Evolutionary conservation across 2,329 filamentous ascomycete species (phyloP).

Genomic region (Chrysosporium queenslandicum): DNA sequence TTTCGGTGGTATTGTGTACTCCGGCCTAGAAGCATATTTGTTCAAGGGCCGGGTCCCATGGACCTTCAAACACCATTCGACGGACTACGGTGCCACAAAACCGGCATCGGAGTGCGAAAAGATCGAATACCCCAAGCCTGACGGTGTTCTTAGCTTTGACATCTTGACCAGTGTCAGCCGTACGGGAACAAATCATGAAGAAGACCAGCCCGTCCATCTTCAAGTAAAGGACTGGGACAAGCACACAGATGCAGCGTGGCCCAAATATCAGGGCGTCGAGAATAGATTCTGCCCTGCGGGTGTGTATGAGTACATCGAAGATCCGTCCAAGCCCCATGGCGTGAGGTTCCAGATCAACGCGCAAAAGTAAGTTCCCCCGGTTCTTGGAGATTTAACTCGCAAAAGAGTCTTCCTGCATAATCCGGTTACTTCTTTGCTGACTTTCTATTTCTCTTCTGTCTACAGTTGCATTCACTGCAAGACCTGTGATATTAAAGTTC

Average conservation of each 20-base stretch:
- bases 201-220: slow-evolving; percentile 93
- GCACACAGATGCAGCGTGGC: slow-evolving; percentile 74
- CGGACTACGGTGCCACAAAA: slow-evolving; percentile 71
- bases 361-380: slow-evolving; percentile 65
- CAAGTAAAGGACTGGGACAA: slow-evolving; percentile 93
- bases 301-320: slow-evolving; percentile 97
- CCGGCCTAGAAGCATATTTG: slow-evolving; percentile 79
- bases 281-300: slow-evolving; percentile 95
- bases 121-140: slow-evolving; percentile 95
- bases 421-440: background rate
- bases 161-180: slow-evolving; percentile 90
- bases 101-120: slow-evolving; percentile 67
- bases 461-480: slow-evolving; percentile 95
- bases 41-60: slow-evolving; percentile 79
- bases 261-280: slow-evolving; percentile 82
- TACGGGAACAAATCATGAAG: slow-evolving; percentile 96
- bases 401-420: no score
- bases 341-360: slow-evolving; percentile 96
- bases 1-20: slow-evolving; percentile 85
- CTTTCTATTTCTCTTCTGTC: background rate
- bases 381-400: background rate
- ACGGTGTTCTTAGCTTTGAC: slow-evolving; percentile 90
- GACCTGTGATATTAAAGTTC: slow-evolving; percentile 98
- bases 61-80: slow-evolving; percentile 76
- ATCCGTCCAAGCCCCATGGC: slow-evolving; percentile 71